These are phyloP conservation scores for Trapa incisa DNA, from an alignment of 345 rosid genomes.

Conservation along the genomic window DNA sequence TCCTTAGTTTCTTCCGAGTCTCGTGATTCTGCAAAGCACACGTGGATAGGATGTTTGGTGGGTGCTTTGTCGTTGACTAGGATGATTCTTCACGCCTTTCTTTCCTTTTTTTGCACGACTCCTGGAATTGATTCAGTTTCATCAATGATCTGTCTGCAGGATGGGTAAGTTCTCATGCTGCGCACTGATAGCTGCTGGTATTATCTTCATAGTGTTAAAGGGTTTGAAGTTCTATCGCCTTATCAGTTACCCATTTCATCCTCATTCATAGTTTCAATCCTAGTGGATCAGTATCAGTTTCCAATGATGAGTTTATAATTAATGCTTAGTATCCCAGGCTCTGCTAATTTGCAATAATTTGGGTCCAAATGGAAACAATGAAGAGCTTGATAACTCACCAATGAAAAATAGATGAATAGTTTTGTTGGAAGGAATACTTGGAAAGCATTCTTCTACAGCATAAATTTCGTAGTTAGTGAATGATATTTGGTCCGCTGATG, in stretches of 20 bases:
- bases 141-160: constrained; percentile 33
- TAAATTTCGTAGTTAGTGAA: background rate
- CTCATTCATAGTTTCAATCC: background rate
- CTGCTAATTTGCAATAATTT: background rate
- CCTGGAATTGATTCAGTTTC: constrained; percentile 1
- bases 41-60: too few species aligned
- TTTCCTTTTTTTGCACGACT: background rate
- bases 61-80: too few species aligned
- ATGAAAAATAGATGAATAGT: background rate
- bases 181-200: background rate
- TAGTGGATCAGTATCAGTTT: background rate
- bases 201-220: background rate
- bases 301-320: background rate
- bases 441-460: background rate
- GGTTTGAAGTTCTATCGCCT: background rate
- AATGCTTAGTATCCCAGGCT: background rate
- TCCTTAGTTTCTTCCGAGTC: background rate
- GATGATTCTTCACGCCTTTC: background rate
- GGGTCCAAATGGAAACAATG: background rate
- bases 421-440: background rate
- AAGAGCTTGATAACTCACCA: background rate
- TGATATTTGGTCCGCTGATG: background rate
- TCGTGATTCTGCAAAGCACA: background rate
- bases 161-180: constrained; percentile 40
- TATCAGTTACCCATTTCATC: background rate